A percentile compares a stretch with the other conserved stretches of the same genome.
Evolutionary conservation across 495 filamentous ascomycete species (phyloP).

Genomic region (Venustampulla echinocandica): DNA sequence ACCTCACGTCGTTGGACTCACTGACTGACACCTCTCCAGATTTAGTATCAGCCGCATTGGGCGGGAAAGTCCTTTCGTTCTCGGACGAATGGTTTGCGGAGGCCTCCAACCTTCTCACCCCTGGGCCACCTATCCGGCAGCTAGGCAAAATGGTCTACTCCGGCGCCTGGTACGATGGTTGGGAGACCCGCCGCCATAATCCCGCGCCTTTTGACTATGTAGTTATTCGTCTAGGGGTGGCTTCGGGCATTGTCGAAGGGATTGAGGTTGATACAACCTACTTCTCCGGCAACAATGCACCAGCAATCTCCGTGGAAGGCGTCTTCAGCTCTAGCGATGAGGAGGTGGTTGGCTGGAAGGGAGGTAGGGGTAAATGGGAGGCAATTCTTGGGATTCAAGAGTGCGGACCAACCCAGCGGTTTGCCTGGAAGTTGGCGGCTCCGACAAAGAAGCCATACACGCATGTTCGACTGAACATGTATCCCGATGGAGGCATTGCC

Average conservation of each 20-base stretch:
- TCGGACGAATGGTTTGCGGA: slow-evolving; percentile 88
- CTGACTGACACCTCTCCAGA: slow-evolving; percentile 38
- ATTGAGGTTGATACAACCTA: slow-evolving; percentile 82
- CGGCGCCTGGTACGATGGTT: slow-evolving; percentile 92
- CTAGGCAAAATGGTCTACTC: slow-evolving; percentile 76
- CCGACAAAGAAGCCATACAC: slow-evolving; percentile 61
- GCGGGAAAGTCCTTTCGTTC: slow-evolving; percentile 63
- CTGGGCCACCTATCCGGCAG: slow-evolving; percentile 63
- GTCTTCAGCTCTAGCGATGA: slow-evolving; percentile 53
- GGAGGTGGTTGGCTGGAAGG: slow-evolving; percentile 49
- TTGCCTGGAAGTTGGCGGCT: slow-evolving; percentile 64
- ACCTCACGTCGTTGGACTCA: no score
- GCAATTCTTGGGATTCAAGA: slow-evolving; percentile 59
- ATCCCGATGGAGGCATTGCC: slow-evolving; percentile 90
- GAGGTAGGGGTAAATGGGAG: slow-evolving; percentile 56
- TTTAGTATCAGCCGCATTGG: slow-evolving; percentile 65
- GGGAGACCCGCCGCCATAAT: slow-evolving; percentile 91
- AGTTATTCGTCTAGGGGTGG: slow-evolving; percentile 69
- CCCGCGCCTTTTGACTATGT: slow-evolving; percentile 73
- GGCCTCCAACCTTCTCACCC: slow-evolving; percentile 70
- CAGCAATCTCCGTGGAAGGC: slow-evolving; percentile 73
- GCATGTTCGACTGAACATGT: slow-evolving; percentile 82
- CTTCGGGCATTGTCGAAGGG: slow-evolving; percentile 64
- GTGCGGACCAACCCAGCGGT: slow-evolving; percentile 68
- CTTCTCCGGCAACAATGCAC: slow-evolving; percentile 84